These are phyloP conservation scores for Picochlorum sp. DNA, from an alignment of 139 green algal species.

Conservation along the genomic window DNA sequence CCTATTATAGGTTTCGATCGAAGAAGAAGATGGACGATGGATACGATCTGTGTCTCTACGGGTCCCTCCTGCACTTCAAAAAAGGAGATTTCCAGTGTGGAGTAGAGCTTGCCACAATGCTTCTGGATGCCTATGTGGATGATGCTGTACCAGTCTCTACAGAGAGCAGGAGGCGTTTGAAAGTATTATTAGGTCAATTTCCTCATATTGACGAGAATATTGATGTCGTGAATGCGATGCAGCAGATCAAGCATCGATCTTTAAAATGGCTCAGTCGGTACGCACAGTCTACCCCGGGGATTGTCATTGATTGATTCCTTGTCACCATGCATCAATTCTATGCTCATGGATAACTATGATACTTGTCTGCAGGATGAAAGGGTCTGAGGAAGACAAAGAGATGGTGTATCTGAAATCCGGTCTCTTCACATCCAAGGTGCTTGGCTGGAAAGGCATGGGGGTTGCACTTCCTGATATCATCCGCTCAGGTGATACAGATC, in stretches of 20 bases:
- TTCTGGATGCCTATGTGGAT: constrained; percentile 22
- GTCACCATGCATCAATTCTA: too few relatives aligned
- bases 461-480: constrained; percentile 16
- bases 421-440: background rate
- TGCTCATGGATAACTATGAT: background rate
- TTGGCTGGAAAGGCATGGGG: constrained; percentile 28
- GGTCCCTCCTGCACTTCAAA: constrained; percentile 21
- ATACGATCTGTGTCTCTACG: constrained; percentile 22
- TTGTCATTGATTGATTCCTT: constrained; percentile 1
- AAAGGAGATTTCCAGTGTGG: constrained; percentile 24
- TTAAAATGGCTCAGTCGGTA: too few relatives aligned
- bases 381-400: constrained; percentile 1
- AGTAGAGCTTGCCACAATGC: constrained; percentile 21
- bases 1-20: constrained; percentile 18
- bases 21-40: constrained; percentile 12
- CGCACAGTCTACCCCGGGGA: too few relatives aligned
- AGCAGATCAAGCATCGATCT: too few relatives aligned
- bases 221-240: background rate
- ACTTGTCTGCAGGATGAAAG: constrained; percentile 12
- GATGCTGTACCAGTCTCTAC: constrained; percentile 6
- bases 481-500: constrained; percentile 6
- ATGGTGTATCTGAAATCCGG: constrained; percentile 12
- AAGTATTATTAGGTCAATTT: constrained; percentile 14
- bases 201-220: background rate
- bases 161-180: constrained; percentile 2